Conservation (phyloP, 306 rosid genomes). For the Quercus wislizeni region DNA sequence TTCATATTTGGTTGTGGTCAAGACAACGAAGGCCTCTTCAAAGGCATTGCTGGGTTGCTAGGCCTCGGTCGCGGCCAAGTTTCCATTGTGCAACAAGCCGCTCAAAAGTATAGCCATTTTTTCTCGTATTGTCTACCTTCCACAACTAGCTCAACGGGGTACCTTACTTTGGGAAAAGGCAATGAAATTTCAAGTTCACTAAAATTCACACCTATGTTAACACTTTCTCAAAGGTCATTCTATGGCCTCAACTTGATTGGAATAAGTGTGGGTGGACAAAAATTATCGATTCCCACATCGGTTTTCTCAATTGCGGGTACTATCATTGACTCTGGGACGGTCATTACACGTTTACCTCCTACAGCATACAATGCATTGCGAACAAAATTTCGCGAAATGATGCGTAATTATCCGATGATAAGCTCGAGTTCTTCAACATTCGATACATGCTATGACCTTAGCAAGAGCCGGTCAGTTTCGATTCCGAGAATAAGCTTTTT, state of each 20-base stretch:
- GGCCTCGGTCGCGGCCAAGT: constrained; percentile 69
- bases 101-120: constrained; percentile 36
- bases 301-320: constrained; percentile 42
- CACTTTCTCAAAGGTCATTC: constrained; percentile 26
- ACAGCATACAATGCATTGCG: too few relatives aligned
- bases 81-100: constrained; percentile 66
- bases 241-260: constrained; percentile 48
- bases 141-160: constrained; percentile 49
- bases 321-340: constrained; percentile 11
- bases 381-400: too few relatives aligned
- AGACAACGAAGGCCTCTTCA: constrained; percentile 56
- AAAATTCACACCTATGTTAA: constrained; percentile 42
- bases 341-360: too few relatives aligned
- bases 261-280: constrained; percentile 36
- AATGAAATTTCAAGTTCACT: neutral
- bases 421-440: too few relatives aligned
- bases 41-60: constrained; percentile 54
- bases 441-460: too few relatives aligned
- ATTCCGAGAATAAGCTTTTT: too few relatives aligned
- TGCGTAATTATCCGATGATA: too few relatives aligned
- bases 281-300: constrained; percentile 32
- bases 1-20: constrained; percentile 79
- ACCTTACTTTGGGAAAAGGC: constrained; percentile 43
- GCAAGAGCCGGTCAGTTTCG: too few relatives aligned
- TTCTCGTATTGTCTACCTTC: constrained; percentile 83